These are phyloP conservation scores for Paramecium sonneborni DNA, from an alignment of 73 alveolate genomes.

Conservation along the genomic window DNA sequence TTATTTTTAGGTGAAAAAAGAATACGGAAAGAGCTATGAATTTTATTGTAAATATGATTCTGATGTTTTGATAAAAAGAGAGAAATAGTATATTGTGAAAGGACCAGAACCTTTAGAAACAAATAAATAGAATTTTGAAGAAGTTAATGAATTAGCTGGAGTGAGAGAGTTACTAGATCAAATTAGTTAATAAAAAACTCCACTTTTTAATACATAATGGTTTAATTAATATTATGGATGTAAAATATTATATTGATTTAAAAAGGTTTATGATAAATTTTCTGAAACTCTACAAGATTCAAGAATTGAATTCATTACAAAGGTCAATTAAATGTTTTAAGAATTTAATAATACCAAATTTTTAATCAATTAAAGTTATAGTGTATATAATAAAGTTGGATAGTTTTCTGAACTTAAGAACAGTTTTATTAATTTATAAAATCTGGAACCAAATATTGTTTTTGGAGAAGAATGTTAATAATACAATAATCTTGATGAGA, in stretches of 20 bases:
- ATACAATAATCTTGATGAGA: background rate
- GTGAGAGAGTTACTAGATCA: background rate
- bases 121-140: background rate
- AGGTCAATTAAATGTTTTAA: background rate
- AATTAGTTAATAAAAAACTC: background rate
- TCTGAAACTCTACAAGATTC: background rate
- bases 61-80: background rate
- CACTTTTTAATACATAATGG: slow-evolving; percentile 6
- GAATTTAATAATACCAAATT: slow-evolving; percentile 1
- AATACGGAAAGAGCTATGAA: background rate
- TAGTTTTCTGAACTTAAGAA: background rate
- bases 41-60: background rate
- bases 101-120: background rate
- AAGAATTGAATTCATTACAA: background rate
- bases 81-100: background rate
- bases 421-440: background rate
- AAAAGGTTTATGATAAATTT: slow-evolving; percentile 18
- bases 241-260: background rate
- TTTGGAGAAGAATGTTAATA: background rate
- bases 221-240: background rate
- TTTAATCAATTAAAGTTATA: background rate
- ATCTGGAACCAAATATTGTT: background rate
- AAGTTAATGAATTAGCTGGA: background rate
- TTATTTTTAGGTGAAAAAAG: background rate
- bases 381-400: background rate